Conservation (phyloP, 495 filamentous ascomycete species). For the Lasiosphaeriaceae sp. region DNA sequence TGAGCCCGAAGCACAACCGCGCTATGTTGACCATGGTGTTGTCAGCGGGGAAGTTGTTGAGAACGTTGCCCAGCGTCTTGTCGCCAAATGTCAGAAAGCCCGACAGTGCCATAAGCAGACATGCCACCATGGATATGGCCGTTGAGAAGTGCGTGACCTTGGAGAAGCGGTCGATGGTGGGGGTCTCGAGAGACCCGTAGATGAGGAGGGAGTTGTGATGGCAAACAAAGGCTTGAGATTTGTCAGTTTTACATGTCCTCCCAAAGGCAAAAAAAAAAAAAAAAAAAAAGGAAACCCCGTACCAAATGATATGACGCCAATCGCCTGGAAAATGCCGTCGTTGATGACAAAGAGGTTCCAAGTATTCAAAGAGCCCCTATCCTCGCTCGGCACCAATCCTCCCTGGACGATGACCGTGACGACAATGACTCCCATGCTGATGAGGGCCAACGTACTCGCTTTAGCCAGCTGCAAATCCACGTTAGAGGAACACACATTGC, state of each 20-base stretch:
- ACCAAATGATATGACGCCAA: constrained; percentile 98
- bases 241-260: constrained; percentile 25
- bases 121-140: constrained; percentile 80
- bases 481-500: neutral
- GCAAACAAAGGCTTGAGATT: constrained; percentile 72
- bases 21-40: constrained; percentile 93
- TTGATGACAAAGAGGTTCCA: constrained; percentile 65
- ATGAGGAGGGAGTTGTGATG: constrained; percentile 96
- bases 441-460: constrained; percentile 83
- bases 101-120: constrained; percentile 78
- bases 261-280: neutral
- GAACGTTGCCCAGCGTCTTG: constrained; percentile 86
- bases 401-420: constrained; percentile 86
- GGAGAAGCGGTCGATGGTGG: constrained; percentile 91
- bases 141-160: constrained; percentile 91
- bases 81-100: constrained; percentile 93
- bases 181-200: constrained; percentile 90
- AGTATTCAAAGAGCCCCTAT: constrained; percentile 62
- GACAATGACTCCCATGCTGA: constrained; percentile 89
- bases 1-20: constrained; percentile 89
- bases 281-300: constrained; percentile 28
- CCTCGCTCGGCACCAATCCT: constrained; percentile 62
- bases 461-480: constrained; percentile 68
- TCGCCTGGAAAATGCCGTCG: constrained; percentile 85
- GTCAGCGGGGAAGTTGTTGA: constrained; percentile 92